Conservation (phyloP, 768 basidiomycete species). For the Paxillus involutus region DNA sequence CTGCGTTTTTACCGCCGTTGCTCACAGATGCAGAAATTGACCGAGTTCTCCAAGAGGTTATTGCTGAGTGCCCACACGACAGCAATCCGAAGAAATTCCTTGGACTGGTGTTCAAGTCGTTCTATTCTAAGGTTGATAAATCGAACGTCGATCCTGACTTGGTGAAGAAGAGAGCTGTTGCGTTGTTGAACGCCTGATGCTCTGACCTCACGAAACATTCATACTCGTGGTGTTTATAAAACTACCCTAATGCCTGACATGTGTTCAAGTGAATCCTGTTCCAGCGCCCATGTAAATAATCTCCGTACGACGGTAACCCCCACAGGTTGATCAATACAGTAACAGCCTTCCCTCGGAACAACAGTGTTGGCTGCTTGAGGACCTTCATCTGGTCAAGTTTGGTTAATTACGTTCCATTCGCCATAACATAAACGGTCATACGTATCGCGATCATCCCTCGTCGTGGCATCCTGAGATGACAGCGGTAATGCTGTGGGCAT, state of each 20-base stretch:
- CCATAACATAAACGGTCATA: conserved; percentile 8
- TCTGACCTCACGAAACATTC: neutral
- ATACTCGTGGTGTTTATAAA: neutral
- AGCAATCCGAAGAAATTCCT: conserved; percentile 25
- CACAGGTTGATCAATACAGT: neutral
- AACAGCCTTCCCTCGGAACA: conserved; percentile 1
- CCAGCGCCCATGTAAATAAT: neutral
- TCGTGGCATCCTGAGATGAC: conserved; percentile 10
- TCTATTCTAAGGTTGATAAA: conserved; percentile 63
- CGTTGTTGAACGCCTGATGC: conserved; percentile 28
- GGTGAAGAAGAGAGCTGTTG: conserved; percentile 53
- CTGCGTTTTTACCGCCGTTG: conserved; percentile 58
- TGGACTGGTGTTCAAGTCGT: conserved; percentile 59
- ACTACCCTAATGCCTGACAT: conserved; percentile 1
- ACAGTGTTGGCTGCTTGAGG: neutral
- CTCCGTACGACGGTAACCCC: conserved; percentile 1
- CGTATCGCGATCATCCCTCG: conserved; percentile 3
- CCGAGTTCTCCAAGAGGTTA: conserved; percentile 41
- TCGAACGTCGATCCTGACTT: conserved; percentile 54
- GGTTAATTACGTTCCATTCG: neutral
- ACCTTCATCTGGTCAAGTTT: neutral
- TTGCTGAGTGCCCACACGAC: conserved; percentile 27
- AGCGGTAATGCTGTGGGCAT: conserved; percentile 11
- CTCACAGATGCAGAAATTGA: conserved; percentile 59
- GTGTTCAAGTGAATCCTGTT: neutral